Evolutionary conservation across 129 eudicot genomes (phyloP).

Genomic region (Artemisia tridentata): DNA sequence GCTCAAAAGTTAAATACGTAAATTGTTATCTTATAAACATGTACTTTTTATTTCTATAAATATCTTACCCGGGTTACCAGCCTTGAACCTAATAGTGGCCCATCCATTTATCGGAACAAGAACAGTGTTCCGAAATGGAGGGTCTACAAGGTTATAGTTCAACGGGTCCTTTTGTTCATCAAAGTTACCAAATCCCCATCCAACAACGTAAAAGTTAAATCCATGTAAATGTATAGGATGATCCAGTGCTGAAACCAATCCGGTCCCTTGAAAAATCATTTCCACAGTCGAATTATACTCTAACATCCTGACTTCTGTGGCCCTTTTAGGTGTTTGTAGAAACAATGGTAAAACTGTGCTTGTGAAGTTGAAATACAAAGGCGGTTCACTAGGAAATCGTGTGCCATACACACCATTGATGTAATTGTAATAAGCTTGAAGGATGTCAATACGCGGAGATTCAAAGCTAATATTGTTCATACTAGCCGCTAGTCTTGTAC

Average conservation of each 20-base stretch:
- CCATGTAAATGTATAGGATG: too few species aligned
- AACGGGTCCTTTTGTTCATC: too few species aligned
- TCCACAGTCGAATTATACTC: conserved; percentile 35
- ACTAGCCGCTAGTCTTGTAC: conserved; percentile 56
- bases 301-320: conserved; percentile 45
- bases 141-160: too few species aligned
- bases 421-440: conserved; percentile 53
- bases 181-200: too few species aligned
- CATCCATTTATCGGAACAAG: too few species aligned
- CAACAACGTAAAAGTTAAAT: too few species aligned
- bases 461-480: conserved; percentile 65
- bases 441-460: conserved; percentile 43
- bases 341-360: conserved; percentile 26
- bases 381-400: conserved; percentile 57
- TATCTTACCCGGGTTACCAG: too few species aligned
- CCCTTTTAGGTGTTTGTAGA: conserved; percentile 32
- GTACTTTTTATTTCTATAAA: too few species aligned
- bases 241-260: conserved; percentile 21
- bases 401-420: conserved; percentile 49
- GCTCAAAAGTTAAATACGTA: too few species aligned
- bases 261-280: conserved; percentile 61
- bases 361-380: conserved; percentile 45
- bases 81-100: too few species aligned
- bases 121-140: too few species aligned
- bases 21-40: too few species aligned